A percentile compares a stretch with the other conserved stretches of the same genome.
Conservation (phyloP, 495 filamentous ascomycete genomes). For the Lindgomyces ingoldianus region DNA sequence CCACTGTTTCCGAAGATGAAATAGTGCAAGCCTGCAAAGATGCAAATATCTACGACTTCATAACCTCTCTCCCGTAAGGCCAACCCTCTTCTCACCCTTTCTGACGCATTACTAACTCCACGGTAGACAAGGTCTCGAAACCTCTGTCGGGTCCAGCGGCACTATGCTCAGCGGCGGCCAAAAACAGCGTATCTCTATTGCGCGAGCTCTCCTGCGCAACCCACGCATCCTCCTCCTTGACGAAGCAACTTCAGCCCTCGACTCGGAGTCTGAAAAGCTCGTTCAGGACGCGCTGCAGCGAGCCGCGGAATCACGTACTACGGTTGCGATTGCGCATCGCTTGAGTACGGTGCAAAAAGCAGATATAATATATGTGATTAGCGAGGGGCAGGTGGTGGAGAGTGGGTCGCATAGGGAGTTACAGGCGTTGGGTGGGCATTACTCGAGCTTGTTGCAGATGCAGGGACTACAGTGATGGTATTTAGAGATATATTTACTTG, state of each 20-base stretch:
- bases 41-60: slow-evolving; percentile 90
- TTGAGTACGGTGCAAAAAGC: slow-evolving; percentile 84
- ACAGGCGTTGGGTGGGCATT: slow-evolving; percentile 44
- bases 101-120: background rate
- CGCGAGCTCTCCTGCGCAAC: slow-evolving; percentile 60
- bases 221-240: slow-evolving; percentile 78
- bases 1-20: slow-evolving; percentile 65
- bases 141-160: slow-evolving; percentile 23
- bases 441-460: slow-evolving; percentile 36
- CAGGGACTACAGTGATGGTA: slow-evolving; percentile 36
- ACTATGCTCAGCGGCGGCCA: slow-evolving; percentile 31
- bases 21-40: slow-evolving; percentile 75
- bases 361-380: slow-evolving; percentile 77
- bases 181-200: slow-evolving; percentile 35
- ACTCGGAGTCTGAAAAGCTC: slow-evolving; percentile 78
- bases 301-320: slow-evolving; percentile 51
- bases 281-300: slow-evolving; percentile 48
- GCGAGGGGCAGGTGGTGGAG: slow-evolving; percentile 70
- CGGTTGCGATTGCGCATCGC: slow-evolving; percentile 82
- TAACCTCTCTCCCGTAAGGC: slow-evolving; percentile 45
- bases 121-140: background rate
- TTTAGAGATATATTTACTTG: background rate
- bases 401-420: slow-evolving; percentile 69
- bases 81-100: no score
- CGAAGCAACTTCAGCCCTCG: slow-evolving; percentile 84